Base-by-base conservation (phyloP, 768 basidiomycete genomes). In the Exidia glandulosa region DNA sequence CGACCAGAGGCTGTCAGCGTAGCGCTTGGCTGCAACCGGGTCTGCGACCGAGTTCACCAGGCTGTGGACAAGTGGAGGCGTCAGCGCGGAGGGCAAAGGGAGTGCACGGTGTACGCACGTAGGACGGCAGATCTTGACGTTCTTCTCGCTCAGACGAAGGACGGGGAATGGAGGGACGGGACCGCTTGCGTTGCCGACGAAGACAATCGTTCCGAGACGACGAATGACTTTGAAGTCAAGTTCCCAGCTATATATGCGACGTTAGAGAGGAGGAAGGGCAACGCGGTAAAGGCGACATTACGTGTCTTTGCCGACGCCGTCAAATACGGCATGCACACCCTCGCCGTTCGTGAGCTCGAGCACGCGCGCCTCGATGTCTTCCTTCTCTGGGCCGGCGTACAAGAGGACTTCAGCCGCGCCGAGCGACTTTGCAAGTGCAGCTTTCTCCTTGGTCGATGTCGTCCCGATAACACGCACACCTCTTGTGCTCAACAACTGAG, bases 301-400 rank as follows among this genome's bases (percentile, higher is more conserved):
- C 81, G 94, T 97, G 70, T 92, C 89, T 75, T 90, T 94, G 1
- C 95, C 95, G n/a, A 99, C 92, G 31, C 95, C 95, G 66, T 99
- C 95, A 66, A 87, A 95, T 27, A 92, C 81, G 16, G 83, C 94
- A 63, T 95, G 81, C 3, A 93, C 89, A 16, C 91, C 90, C 64
- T 84, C 78, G 6, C 88, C 89, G 45, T 82, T 82, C 0, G 91
- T 92, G 58, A 92, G 72, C 65, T 88, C 84, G 58, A 86, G 69
- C 16, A 90, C 88, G 50, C 84, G 79, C 63, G 86, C 68, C 12
- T 90, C 86, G 0, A 86, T 86, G 61, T 90, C 80, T 66, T 90
- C 88, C 52, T 79, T 75, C 13, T 68, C 66, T 12, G 50, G 50
- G 9, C 50, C 50, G 12, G 80, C 81, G 71, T 92, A 93, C 41